These are phyloP conservation scores for Colletotrichum magnum DNA, from an alignment of 2,329 filamentous ascomycete species.

Conservation along the genomic window DNA sequence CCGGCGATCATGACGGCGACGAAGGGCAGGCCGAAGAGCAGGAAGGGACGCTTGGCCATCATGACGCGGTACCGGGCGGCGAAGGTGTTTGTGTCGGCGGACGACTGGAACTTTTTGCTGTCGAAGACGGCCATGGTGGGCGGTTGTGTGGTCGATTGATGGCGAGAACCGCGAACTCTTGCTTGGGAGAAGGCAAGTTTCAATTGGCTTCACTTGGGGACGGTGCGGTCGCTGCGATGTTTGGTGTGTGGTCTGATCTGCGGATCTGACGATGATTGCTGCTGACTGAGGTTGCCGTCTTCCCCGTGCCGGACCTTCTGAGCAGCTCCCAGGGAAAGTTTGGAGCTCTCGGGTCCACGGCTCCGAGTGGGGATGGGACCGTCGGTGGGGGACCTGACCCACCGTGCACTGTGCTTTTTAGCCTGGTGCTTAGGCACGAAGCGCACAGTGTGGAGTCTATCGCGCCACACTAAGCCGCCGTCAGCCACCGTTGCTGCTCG, in stretches of 20 bases:
- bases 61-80: conserved; percentile 82
- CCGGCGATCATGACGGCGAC: conserved; percentile 90
- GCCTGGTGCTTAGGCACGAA: conserved; percentile 18
- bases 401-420: not conserved
- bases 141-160: conserved; percentile 13
- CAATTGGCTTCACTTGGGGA: conserved; percentile 11
- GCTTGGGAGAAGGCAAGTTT: not conserved
- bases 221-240: not conserved
- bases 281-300: conserved; percentile 4
- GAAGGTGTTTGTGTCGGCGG: conserved; percentile 76
- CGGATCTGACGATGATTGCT: conserved; percentile 19
- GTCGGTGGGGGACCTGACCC: conserved; percentile 2
- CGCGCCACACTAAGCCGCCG: not conserved
- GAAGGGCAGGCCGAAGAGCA: conserved; percentile 95
- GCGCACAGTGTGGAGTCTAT: conserved; percentile 21
- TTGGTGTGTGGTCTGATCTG: conserved; percentile 30
- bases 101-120: conserved; percentile 78
- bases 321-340: conserved; percentile 12
- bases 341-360: conserved; percentile 20
- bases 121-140: conserved; percentile 74
- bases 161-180: not conserved
- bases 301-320: not conserved
- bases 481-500: not conserved
- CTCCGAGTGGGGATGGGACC: too few relatives aligned
- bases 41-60: conserved; percentile 86